These are phyloP conservation scores for Globisporangium spiculum DNA, from an alignment of 352 stramenopile genomes.

Conservation along the genomic window DNA sequence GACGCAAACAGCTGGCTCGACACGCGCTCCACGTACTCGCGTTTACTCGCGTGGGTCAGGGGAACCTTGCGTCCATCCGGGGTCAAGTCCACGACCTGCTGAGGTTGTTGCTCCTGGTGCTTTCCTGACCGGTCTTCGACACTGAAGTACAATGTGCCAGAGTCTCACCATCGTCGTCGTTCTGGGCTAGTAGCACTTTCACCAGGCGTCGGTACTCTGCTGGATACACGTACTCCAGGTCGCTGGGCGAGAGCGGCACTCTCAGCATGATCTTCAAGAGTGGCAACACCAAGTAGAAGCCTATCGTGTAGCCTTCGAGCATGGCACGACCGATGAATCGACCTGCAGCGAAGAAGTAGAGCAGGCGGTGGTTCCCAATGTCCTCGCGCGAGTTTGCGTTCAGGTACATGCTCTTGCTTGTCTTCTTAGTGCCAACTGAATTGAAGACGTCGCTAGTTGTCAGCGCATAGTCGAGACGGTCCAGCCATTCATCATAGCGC, in stretches of 20 bases:
- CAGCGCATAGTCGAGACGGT: constrained; percentile 40
- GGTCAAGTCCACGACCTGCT: background rate
- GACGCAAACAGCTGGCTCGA: background rate
- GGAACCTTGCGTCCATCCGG: background rate
- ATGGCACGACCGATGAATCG: constrained; percentile 36
- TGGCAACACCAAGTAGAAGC: constrained; percentile 87
- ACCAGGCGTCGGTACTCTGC: constrained; percentile 24
- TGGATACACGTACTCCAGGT: constrained; percentile 67
- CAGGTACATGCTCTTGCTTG: constrained; percentile 35
- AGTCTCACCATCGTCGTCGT: constrained; percentile 2
- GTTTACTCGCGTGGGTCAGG: background rate
- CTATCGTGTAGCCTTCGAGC: constrained; percentile 85
- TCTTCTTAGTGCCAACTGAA: constrained; percentile 27
- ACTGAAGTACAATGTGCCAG: background rate
- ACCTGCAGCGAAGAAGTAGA: constrained; percentile 44
- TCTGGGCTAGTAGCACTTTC: constrained; percentile 16
- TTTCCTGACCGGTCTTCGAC: background rate
- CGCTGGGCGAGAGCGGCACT: constrained; percentile 87
- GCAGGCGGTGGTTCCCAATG: constrained; percentile 7
- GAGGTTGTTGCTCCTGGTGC: background rate
- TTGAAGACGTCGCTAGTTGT: constrained; percentile 25
- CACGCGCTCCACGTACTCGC: background rate
- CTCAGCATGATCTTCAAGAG: constrained; percentile 94
- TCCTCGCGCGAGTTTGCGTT: constrained; percentile 24
- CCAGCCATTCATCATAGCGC: constrained; percentile 72